phyloP scores from a whole-genome alignment of 192 early-diverging fungal species.

The Gigaspora rosea region DNA sequence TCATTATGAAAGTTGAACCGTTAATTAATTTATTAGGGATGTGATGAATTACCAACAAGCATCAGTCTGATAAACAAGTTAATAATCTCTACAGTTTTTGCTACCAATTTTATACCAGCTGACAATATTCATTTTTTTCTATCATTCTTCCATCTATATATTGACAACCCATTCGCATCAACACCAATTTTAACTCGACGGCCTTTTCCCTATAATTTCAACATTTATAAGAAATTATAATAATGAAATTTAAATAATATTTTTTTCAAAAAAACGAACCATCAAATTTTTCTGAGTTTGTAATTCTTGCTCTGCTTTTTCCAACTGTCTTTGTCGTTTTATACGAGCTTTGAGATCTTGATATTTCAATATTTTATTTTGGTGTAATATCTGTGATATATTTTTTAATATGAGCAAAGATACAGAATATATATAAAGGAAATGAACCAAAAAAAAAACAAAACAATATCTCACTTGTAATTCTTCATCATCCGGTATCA shows the following conservation, averaged over 20 bases:
- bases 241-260: slow-evolving; percentile 15
- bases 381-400: slow-evolving; percentile 49
- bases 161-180: slow-evolving; percentile 75
- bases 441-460: neutral
- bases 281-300: slow-evolving; percentile 74
- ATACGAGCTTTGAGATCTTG: slow-evolving; percentile 75
- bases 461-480: neutral
- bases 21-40: no score
- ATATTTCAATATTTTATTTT: slow-evolving; percentile 54
- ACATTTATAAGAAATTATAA: neutral
- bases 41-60: neutral
- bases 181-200: slow-evolving; percentile 76
- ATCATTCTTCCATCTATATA: slow-evolving; percentile 93
- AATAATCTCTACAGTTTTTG: neutral
- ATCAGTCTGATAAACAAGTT: neutral
- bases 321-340: slow-evolving; percentile 75
- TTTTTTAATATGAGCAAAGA: slow-evolving; percentile 4
- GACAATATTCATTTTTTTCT: slow-evolving; percentile 71
- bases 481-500: slow-evolving; percentile 41
- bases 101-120: neutral
- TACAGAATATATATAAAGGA: neutral
- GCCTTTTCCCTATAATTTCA: slow-evolving; percentile 67
- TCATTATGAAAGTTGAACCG: no score
- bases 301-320: slow-evolving; percentile 74
- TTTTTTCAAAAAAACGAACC: slow-evolving; percentile 40